Percentiles rank a stretch among this genome's conserved stretches.
Evolutionary conservation across 768 basidiomycete species (phyloP).

Genomic region (Rhodotorula sphaerocarpa): DNA sequence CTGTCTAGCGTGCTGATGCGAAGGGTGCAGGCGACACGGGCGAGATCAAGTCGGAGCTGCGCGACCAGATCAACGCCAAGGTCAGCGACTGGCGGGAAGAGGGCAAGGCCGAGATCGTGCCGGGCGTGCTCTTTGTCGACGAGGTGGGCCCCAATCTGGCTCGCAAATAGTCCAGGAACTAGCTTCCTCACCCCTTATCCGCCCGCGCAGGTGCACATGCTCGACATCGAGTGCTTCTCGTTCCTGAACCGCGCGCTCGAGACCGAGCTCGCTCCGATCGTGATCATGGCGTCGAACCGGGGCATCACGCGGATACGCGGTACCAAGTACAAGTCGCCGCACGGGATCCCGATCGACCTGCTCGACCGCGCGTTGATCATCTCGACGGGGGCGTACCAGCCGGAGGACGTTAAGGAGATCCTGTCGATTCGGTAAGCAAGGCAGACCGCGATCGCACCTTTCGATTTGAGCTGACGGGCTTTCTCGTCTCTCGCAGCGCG

Average conservation of each 20-base stretch:
- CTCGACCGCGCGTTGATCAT: slow-evolving; percentile 94
- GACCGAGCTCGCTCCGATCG: slow-evolving; percentile 82
- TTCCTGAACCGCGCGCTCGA: slow-evolving; percentile 95
- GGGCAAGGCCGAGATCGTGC: slow-evolving; percentile 94
- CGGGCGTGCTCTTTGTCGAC: slow-evolving; percentile 92
- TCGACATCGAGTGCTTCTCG: slow-evolving; percentile 98
- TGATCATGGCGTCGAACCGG: slow-evolving; percentile 96
- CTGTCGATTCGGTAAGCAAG: slow-evolving; percentile 70
- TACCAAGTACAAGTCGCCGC: slow-evolving; percentile 86
- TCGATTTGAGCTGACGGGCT: not conserved
- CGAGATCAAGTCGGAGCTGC: slow-evolving; percentile 93
- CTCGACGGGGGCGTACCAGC: slow-evolving; percentile 74
- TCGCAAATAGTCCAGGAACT: no score
- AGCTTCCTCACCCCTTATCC: not conserved
- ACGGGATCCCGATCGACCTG: slow-evolving; percentile 88
- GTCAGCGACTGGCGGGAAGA: slow-evolving; percentile 97
- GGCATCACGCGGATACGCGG: slow-evolving; percentile 92
- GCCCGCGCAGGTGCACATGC: slow-evolving; percentile 70
- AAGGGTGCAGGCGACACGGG: slow-evolving; percentile 76
- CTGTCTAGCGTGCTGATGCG: not conserved
- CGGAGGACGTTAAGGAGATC: slow-evolving; percentile 80
- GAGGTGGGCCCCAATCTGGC: slow-evolving; percentile 46
- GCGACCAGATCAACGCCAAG: slow-evolving; percentile 92
- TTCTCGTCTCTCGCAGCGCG: slow-evolving; percentile 49
- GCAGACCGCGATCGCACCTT: not conserved